These are phyloP conservation scores for Ophiostoma tasmaniense DNA, from an alignment of 2,329 filamentous ascomycete genomes.

Conservation along the genomic window DNA sequence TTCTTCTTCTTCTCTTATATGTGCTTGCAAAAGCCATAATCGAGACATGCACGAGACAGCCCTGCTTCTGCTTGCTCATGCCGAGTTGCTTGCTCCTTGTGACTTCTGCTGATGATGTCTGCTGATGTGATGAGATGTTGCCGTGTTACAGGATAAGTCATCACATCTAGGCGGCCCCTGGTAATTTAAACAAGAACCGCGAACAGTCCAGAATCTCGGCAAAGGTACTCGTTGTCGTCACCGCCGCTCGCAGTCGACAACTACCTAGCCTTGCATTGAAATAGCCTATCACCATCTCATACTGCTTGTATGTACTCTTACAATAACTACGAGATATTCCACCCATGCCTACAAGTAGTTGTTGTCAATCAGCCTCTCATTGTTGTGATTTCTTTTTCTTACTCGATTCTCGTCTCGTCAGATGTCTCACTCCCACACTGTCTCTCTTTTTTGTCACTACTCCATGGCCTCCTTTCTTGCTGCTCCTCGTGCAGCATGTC, in stretches of 20 bases:
- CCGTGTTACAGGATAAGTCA: background rate
- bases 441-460: background rate
- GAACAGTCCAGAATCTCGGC: background rate
- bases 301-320: too few relatives aligned
- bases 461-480: background rate
- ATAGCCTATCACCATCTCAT: background rate
- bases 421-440: background rate
- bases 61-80: background rate
- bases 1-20: background rate
- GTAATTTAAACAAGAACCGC: background rate
- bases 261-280: background rate
- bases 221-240: background rate
- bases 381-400: background rate
- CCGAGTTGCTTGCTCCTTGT: background rate
- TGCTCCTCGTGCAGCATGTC: background rate
- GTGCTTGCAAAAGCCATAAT: background rate
- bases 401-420: background rate
- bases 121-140: background rate
- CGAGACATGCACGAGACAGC: background rate
- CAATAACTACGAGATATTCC: too few relatives aligned
- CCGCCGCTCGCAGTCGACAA: background rate
- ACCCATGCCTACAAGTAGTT: too few relatives aligned
- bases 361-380: background rate
- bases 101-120: background rate
- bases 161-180: background rate